Evolutionary conservation across 2,329 filamentous ascomycete species (phyloP), one percentile per base, ranked within the genome.

Genomic region (Phaeophleospora eucalypticola): DNA sequence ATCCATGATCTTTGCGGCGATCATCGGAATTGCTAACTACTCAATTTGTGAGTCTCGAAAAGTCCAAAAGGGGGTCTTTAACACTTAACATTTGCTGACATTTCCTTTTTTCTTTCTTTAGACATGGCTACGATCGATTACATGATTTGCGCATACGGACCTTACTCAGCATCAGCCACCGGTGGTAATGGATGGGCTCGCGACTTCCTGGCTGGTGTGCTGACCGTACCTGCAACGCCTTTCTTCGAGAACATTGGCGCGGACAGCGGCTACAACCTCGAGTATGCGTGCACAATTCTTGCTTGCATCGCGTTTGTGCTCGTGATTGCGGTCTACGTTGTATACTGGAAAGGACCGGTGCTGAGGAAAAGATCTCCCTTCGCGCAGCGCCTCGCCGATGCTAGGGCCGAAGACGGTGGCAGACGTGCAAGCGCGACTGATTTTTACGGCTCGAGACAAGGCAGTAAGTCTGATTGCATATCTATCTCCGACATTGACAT

Each of bases 111-210:
- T 4, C 9, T 18, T 9, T 8, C 21, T 56, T 54, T 48, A 87
- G n/a, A 87, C 68, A 86, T 86, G 80, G 82, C 83, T 1, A 86
- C 83, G 1, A 85, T 87, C 53, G 83, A 89, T 65, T 89, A 89
- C 69, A 87, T 87, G 79, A 79, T 87, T 29, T 83, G 81, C 55
- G 82, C 84, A 1, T 86, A 88, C 58, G 86, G 85, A 0, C 81
- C 82, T 0, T 89, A 88, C 64, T 82, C 83, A 1, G 84, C 85
- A 1, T 87, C 83, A 0, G 86, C 85, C 1, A 88, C 85, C 0
- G 86, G 86, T 38, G 86, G 86, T 24, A 89, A 89, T 54, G 86
- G 85, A 1, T 87, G 84, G 71, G 75, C 84, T 2, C 77, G 86
- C 57, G 85, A 89, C 60, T 85, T 89, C 68, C 70, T 89, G 0